Evolutionary conservation across 2,329 filamentous ascomycete species (phyloP).

Genomic region (Pyrenophora graminea): DNA sequence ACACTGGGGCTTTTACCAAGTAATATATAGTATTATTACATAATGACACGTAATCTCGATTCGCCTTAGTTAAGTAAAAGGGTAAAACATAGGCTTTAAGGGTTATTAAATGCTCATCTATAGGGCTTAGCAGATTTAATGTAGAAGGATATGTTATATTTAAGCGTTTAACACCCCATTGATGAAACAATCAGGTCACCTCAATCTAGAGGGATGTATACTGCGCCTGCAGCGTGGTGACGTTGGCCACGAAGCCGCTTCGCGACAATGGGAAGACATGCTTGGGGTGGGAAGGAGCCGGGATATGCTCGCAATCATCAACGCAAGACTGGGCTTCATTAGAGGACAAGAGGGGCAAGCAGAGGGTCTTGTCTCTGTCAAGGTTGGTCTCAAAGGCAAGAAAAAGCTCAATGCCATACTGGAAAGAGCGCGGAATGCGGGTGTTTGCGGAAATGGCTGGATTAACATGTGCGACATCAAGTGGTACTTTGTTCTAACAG

Average conservation of each 20-base stretch:
- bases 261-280: conserved; percentile 48
- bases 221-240: conserved; percentile 48
- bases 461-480: conserved; percentile 47
- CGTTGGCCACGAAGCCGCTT: conserved; percentile 42
- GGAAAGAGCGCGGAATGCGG: conserved; percentile 36
- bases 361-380: conserved; percentile 48
- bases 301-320: conserved; percentile 46
- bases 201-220: conserved; percentile 44
- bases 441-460: conserved; percentile 38
- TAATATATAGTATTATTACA: too few species aligned
- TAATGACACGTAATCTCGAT: too few species aligned
- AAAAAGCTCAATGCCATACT: conserved; percentile 40
- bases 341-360: conserved; percentile 35
- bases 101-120: too few species aligned
- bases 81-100: too few species aligned
- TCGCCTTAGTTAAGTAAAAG: too few species aligned
- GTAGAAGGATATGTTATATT: too few species aligned
- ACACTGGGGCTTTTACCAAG: too few species aligned
- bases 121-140: too few species aligned
- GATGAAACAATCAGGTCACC: conserved; percentile 46
- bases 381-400: conserved; percentile 45
- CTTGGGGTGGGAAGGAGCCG: conserved; percentile 50
- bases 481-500: conserved; percentile 44
- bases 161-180: too few species aligned
- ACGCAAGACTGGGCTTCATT: conserved; percentile 45